Evolutionary conservation across 805 yeast species (phyloP), one percentile per base, ranked within the genome.

Genomic region (Torulaspora indica): DNA sequence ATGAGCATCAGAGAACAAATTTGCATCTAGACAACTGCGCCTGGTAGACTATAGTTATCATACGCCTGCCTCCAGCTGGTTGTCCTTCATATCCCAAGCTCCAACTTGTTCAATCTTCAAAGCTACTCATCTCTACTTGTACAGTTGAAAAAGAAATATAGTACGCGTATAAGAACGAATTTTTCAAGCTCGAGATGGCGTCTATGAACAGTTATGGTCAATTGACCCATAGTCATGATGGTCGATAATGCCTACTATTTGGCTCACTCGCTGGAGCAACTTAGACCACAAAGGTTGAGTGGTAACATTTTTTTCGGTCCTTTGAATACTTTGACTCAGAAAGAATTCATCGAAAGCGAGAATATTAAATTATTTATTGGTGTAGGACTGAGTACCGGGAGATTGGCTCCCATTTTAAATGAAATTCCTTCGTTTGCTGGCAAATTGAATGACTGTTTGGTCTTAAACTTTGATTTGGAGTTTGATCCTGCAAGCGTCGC

Each of bases 291-390:
- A 53, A 64, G 61, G 46, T 46, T 76, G 13, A 57, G 69, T 8
- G 65, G 66, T 14, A 60, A 66, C 35, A 56, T 75, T 2, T 74
- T 71, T 64, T 61, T 76, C 24, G 79, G 81, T 1, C 77, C 79
- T 1, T 49, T 73, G 43, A 62, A 71, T 39, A 63, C 71, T 1
- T 55, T 73, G n/a, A 61, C 69, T 1, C 70, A 72, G 52, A 51
- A 54, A 7, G 63, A 60, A 7, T 69, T 71, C 41, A 51, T 76
- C 8, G 42, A 47, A 14, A 52, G 57, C n/a, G 60, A 70, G 43
- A 71, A 72, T 47, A 69, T 75, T 48, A 64, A 58, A 43, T 66
- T 63, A 44, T 59, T 71, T 38, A 56, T 71, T 22, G 66, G 70
- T 14, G 49, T 68, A 1, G 61, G 59, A 20, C 44, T 70, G 15